phyloP scores from a whole-genome alignment of 495 filamentous ascomycete species.

The Aspergillus incahuasiensis region DNA sequence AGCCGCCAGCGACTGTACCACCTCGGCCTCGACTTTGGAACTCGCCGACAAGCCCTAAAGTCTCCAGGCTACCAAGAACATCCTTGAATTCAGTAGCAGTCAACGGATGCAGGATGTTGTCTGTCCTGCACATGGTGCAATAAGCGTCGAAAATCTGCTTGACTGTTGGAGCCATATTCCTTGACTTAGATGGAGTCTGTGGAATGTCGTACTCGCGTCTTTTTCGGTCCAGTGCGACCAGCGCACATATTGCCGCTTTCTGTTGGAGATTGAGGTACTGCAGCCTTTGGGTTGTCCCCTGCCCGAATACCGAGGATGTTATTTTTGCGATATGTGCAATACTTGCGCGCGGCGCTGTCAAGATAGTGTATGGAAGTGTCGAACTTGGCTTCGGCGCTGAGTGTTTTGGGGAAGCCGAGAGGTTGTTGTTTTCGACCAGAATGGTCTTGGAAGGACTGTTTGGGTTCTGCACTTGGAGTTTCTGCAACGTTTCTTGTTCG shows the following conservation, averaged over 20 bases:
- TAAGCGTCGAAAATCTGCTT: slow-evolving; percentile 79
- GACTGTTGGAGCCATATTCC: slow-evolving; percentile 60
- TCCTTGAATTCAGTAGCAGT: slow-evolving; percentile 89
- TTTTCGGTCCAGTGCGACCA: slow-evolving; percentile 72
- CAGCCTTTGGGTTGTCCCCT: slow-evolving; percentile 76
- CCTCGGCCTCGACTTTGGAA: slow-evolving; percentile 67
- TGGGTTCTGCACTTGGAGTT: slow-evolving; percentile 32
- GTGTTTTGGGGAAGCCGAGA: slow-evolving; percentile 56
- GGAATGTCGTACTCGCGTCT: slow-evolving; percentile 34
- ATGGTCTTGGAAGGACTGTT: slow-evolving; percentile 52
- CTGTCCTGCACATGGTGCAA: slow-evolving; percentile 69
- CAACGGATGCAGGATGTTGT: slow-evolving; percentile 80
- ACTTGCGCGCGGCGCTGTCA: slow-evolving; percentile 82
- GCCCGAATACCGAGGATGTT: slow-evolving; percentile 78
- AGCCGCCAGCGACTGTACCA: slow-evolving; percentile 48
- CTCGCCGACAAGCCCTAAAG: slow-evolving; percentile 70
- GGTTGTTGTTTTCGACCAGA: slow-evolving; percentile 64
- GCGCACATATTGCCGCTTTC: slow-evolving; percentile 87
- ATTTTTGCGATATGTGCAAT: slow-evolving; percentile 89
- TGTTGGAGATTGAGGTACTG: slow-evolving; percentile 90
- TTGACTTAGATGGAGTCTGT: slow-evolving; percentile 55
- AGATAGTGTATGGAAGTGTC: slow-evolving; percentile 53
- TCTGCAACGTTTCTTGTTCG: slow-evolving; percentile 67
- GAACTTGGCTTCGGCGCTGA: slow-evolving; percentile 28
- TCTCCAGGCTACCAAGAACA: slow-evolving; percentile 85